A percentile compares a stretch with the other conserved stretches of the same genome.
These are phyloP conservation scores for Cyanidioschyzon merolae DNA, from an alignment of 23 red algal species.

Conservation along the genomic window DNA sequence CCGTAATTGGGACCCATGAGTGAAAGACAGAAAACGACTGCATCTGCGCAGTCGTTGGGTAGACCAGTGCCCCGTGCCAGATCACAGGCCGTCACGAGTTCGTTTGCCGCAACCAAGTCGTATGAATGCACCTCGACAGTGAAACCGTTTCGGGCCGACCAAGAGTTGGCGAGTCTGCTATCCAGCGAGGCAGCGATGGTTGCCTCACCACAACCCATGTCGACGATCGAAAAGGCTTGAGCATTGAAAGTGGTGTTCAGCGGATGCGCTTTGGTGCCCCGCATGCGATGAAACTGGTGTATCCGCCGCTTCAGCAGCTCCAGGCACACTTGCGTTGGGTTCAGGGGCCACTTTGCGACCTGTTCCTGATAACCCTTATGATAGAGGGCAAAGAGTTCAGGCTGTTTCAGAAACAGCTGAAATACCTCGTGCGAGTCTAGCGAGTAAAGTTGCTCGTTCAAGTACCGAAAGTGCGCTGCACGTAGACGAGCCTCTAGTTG, in stretches of 20 bases:
- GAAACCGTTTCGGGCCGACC: not conserved
- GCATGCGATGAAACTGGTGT: not conserved
- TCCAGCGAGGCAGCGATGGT: slow-evolving; percentile 48
- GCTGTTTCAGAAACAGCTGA: slow-evolving; percentile 10
- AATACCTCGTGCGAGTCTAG: not conserved
- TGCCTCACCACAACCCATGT: not conserved
- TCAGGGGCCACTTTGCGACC: slow-evolving; percentile 52
- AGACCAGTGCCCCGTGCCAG: slow-evolving; percentile 49
- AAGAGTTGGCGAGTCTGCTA: slow-evolving; percentile 36
- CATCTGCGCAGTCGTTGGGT: slow-evolving; percentile 21
- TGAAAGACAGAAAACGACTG: slow-evolving; percentile 85
- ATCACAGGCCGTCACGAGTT: slow-evolving; percentile 54
- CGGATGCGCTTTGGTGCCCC: not conserved
- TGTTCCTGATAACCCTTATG: slow-evolving; percentile 82
- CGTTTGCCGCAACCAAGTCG: slow-evolving; percentile 66
- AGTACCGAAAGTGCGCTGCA: not conserved
- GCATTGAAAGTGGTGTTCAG: not conserved
- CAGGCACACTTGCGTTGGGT: slow-evolving; percentile 63
- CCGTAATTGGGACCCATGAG: slow-evolving; percentile 91
- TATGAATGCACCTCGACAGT: slow-evolving; percentile 46
- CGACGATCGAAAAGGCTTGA: slow-evolving; percentile 1
- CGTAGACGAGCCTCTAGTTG: not conserved
- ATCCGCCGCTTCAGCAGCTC: slow-evolving; percentile 7
- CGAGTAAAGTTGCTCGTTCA: slow-evolving; percentile 7
- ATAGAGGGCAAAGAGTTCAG: slow-evolving; percentile 58